phyloP scores from a whole-genome alignment of 805 yeast species.

The Saturnispora zaruensis region DNA sequence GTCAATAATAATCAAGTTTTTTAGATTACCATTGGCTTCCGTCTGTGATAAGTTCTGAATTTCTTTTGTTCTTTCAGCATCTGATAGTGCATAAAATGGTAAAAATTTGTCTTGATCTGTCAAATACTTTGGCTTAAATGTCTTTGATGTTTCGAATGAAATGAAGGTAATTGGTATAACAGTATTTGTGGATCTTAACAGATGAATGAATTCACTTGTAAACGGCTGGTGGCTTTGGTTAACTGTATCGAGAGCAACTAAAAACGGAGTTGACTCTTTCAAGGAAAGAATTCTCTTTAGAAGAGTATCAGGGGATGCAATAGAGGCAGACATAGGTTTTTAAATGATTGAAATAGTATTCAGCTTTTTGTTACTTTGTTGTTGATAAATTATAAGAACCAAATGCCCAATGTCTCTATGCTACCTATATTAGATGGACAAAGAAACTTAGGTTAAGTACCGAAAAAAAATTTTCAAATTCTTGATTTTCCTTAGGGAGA shows the following conservation, averaged over 20 bases:
- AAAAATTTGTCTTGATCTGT: slow-evolving; percentile 32
- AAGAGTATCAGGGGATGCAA: slow-evolving; percentile 39
- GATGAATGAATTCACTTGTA: slow-evolving; percentile 47
- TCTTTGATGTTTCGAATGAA: slow-evolving; percentile 54
- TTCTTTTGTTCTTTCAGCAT: slow-evolving; percentile 1
- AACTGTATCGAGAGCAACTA: slow-evolving; percentile 61
- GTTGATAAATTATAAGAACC: neutral
- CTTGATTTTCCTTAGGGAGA: neutral
- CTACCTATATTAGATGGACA: neutral
- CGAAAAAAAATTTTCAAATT: neutral
- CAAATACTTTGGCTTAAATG: slow-evolving; percentile 36
- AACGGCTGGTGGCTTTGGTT: slow-evolving; percentile 56
- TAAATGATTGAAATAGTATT: neutral
- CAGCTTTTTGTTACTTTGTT: neutral
- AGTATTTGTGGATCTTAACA: slow-evolving; percentile 23
- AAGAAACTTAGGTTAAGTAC: neutral
- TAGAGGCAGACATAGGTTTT: slow-evolving; percentile 21
- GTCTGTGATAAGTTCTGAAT: slow-evolving; percentile 3
- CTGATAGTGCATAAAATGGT: slow-evolving; percentile 34
- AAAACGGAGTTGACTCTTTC: slow-evolving; percentile 68
- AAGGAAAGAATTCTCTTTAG: slow-evolving; percentile 58
- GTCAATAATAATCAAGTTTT: slow-evolving; percentile 50
- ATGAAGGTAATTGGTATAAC: slow-evolving; percentile 38
- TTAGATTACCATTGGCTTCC: neutral
- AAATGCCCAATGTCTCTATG: too few species aligned